These are phyloP conservation scores for Pugionium dolabratum DNA, from an alignment of 345 rosid species.

Conservation along the genomic window DNA sequence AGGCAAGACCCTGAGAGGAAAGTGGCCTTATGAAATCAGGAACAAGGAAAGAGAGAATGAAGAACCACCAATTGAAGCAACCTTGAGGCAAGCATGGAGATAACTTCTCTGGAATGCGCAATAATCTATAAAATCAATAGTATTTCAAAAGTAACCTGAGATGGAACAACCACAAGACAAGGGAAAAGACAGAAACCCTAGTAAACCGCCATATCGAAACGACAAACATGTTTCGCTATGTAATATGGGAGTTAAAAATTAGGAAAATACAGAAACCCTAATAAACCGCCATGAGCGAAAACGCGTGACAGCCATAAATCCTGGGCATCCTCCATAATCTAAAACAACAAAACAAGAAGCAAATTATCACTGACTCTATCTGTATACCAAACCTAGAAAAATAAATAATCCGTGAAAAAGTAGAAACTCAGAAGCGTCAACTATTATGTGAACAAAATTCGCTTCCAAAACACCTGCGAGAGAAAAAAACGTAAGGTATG, in stretches of 20 bases:
- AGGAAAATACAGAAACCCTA: neutral
- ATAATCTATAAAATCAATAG: neutral
- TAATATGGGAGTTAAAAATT: neutral
- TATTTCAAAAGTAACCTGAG: neutral
- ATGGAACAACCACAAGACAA: neutral
- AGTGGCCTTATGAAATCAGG: neutral
- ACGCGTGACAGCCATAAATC: constrained; percentile 5
- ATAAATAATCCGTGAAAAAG: no score
- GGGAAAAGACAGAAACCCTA: neutral
- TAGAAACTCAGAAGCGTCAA: no score
- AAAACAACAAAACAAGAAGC: neutral
- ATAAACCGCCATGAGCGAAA: neutral
- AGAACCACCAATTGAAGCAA: neutral
- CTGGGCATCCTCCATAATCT: constrained; percentile 11
- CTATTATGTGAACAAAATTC: no score
- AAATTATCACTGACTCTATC: no score
- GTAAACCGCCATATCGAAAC: neutral
- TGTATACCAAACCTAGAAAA: no score
- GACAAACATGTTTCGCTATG: neutral
- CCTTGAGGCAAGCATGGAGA: neutral
- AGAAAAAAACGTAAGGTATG: no score
- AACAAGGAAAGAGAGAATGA: neutral
- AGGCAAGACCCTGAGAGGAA: neutral
- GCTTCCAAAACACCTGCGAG: no score
- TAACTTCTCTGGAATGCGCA: neutral